phyloP scores from a whole-genome alignment of 768 basidiomycete genomes.

The Dioszegia aurantiaca region DNA sequence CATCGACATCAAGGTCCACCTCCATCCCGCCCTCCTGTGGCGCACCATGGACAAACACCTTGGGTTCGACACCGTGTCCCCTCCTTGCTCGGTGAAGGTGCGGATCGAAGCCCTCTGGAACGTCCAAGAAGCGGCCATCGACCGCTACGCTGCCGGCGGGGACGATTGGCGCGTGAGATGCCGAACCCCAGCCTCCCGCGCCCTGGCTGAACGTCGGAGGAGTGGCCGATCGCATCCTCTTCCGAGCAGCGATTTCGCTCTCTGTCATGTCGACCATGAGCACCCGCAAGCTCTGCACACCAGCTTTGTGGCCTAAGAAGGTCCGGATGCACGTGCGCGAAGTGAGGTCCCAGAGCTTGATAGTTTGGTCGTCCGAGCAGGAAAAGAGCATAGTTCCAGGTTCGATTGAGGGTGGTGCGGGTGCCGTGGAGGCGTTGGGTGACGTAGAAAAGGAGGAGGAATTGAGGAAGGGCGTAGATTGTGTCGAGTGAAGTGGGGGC shows the following conservation, averaged over 20 bases:
- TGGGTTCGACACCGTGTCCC: constrained; percentile 24
- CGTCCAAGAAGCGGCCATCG: constrained; percentile 7
- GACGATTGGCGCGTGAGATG: constrained; percentile 7
- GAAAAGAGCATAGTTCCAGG: constrained; percentile 95
- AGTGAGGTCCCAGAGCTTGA: constrained; percentile 90
- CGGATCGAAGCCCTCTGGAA: constrained; percentile 36
- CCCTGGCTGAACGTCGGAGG: constrained; percentile 2
- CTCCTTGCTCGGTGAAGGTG: constrained; percentile 16
- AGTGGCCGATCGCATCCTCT: constrained; percentile 17
- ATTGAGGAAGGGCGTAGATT: constrained; percentile 12
- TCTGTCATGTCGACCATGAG: constrained; percentile 59
- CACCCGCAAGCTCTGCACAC: constrained; percentile 86
- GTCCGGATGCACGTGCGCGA: constrained; percentile 73
- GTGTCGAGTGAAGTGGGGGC: background rate
- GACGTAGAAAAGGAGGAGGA: constrained; percentile 1
- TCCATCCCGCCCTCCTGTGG: constrained; percentile 6
- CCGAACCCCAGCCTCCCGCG: constrained; percentile 12
- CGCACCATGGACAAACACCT: constrained; percentile 29
- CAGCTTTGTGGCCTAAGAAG: constrained; percentile 85
- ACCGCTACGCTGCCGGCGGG: constrained; percentile 8
- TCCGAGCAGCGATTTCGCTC: constrained; percentile 26
- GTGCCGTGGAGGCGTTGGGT: background rate
- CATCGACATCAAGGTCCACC: constrained; percentile 6
- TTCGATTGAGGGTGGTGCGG: constrained; percentile 29
- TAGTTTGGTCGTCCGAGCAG: constrained; percentile 88